These are phyloP conservation scores for Aspergillus hiratsukae DNA, from an alignment of 2,329 filamentous ascomycete species.

Conservation along the genomic window DNA sequence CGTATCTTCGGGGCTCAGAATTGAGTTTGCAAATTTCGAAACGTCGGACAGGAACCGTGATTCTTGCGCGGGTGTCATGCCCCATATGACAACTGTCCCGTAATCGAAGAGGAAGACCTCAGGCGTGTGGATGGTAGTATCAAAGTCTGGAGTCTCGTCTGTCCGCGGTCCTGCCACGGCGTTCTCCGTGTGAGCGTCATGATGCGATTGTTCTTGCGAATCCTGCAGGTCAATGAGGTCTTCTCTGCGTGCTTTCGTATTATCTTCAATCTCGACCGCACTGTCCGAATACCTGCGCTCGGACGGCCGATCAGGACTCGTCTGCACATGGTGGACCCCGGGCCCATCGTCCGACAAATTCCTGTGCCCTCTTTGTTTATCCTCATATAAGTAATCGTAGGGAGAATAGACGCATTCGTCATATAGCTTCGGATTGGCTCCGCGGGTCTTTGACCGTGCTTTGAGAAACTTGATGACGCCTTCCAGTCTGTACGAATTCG, in stretches of 20 bases:
- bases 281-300: slow-evolving; percentile 67
- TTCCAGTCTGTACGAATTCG: slow-evolving; percentile 86
- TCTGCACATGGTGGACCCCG: slow-evolving; percentile 21
- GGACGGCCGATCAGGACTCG: slow-evolving; percentile 25
- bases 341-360: slow-evolving; percentile 33
- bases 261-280: slow-evolving; percentile 62
- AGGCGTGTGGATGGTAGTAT: slow-evolving; percentile 82
- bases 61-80: slow-evolving; percentile 88
- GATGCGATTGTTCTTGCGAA: slow-evolving; percentile 28
- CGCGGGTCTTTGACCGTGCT: slow-evolving; percentile 69
- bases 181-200: slow-evolving; percentile 19
- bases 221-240: slow-evolving; percentile 61
- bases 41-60: slow-evolving; percentile 89
- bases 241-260: slow-evolving; percentile 52
- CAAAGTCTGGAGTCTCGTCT: slow-evolving; percentile 62
- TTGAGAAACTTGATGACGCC: slow-evolving; percentile 88
- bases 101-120: slow-evolving; percentile 97
- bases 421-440: slow-evolving; percentile 83
- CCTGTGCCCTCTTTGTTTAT: slow-evolving; percentile 29
- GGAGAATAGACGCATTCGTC: slow-evolving; percentile 98
- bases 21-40: slow-evolving; percentile 88
- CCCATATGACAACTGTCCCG: slow-evolving; percentile 96
- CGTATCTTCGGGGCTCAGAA: slow-evolving; percentile 79
- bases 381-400: slow-evolving; percentile 68
- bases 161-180: slow-evolving; percentile 20